Conservation (phyloP, 495 filamentous ascomycete species). For the Platismatia glauca region DNA sequence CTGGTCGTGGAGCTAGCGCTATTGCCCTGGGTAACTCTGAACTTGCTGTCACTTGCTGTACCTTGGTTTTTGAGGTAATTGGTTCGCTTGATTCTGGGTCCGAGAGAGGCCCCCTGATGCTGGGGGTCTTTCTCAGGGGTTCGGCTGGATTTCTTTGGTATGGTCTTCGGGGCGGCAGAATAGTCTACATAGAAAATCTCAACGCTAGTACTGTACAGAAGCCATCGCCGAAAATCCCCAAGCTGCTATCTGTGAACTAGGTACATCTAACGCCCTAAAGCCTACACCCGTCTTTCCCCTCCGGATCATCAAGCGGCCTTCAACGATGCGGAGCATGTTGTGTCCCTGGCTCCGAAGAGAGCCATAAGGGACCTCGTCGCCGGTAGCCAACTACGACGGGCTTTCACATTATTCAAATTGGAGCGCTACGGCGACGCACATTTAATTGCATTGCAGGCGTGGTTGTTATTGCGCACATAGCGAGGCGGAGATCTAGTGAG, state of each 20-base stretch:
- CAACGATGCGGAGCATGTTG: slow-evolving; percentile 69
- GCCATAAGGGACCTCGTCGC: slow-evolving; percentile 73
- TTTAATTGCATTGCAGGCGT: slow-evolving; percentile 25
- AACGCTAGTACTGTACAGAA: too few relatives aligned
- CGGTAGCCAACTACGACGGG: slow-evolving; percentile 71
- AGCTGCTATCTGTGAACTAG: slow-evolving; percentile 71
- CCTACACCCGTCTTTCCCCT: slow-evolving; percentile 58
- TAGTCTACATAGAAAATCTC: too few relatives aligned
- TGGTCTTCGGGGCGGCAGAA: too few relatives aligned
- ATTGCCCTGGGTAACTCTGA: slow-evolving; percentile 53
- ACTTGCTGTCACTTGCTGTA: slow-evolving; percentile 61
- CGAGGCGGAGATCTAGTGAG: not conserved
- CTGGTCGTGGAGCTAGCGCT: slow-evolving; percentile 54
- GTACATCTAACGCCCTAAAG: slow-evolving; percentile 80
- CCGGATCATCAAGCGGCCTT: slow-evolving; percentile 52
- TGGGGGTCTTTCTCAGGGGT: too few relatives aligned
- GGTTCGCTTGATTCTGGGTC: too few relatives aligned
- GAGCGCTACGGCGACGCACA: slow-evolving; percentile 68
- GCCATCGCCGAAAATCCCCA: slow-evolving; percentile 59
- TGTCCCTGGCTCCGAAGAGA: slow-evolving; percentile 59
- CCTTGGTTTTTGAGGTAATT: too few relatives aligned
- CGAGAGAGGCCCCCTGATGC: too few relatives aligned
- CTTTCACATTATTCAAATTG: slow-evolving; percentile 60
- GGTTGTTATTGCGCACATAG: not conserved
- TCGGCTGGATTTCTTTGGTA: too few relatives aligned